Conservation (phyloP, 1,139 yeast genomes). For the Tardiomyces digboiensis region DNA sequence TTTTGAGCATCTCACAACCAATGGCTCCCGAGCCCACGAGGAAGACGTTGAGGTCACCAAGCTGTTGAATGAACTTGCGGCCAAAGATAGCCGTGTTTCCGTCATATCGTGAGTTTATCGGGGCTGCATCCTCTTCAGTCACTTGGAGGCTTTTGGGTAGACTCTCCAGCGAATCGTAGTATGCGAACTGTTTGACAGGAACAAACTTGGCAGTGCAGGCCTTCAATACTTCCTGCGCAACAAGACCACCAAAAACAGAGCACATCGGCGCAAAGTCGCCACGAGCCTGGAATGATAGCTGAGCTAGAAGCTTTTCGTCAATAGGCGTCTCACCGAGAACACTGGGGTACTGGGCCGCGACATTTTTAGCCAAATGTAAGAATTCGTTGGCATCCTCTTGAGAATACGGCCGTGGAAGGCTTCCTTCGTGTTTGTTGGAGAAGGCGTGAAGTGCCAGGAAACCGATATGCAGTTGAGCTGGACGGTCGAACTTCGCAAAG, state of each 20-base stretch:
- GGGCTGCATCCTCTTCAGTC: slow-evolving; percentile 62
- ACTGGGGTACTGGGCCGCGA: slow-evolving; percentile 49
- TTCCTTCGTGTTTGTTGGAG: slow-evolving; percentile 48
- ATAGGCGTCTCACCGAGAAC: slow-evolving; percentile 49
- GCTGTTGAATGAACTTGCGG: slow-evolving; percentile 54
- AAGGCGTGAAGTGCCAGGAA: slow-evolving; percentile 85
- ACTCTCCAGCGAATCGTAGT: slow-evolving; percentile 91
- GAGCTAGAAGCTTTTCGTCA: slow-evolving; percentile 57
- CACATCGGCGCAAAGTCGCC: slow-evolving; percentile 90
- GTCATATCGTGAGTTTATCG: slow-evolving; percentile 79
- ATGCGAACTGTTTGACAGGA: slow-evolving; percentile 85
- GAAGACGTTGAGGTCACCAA: slow-evolving; percentile 74
- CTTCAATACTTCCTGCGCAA: slow-evolving; percentile 95
- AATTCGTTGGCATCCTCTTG: slow-evolving; percentile 67
- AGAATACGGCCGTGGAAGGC: slow-evolving; percentile 69
- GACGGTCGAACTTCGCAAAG: slow-evolving; percentile 89
- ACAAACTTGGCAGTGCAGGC: slow-evolving; percentile 91
- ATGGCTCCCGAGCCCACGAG: slow-evolving; percentile 98
- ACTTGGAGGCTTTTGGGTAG: slow-evolving; percentile 57
- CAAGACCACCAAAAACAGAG: slow-evolving; percentile 89
- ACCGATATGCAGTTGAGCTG: slow-evolving; percentile 82
- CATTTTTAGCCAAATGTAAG: slow-evolving; percentile 47
- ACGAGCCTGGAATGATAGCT: slow-evolving; percentile 73
- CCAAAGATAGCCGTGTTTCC: slow-evolving; percentile 94
- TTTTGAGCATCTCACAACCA: slow-evolving; percentile 98